phyloP scores from a whole-genome alignment of 345 rosid species.

The Eutrema japonicum region DNA sequence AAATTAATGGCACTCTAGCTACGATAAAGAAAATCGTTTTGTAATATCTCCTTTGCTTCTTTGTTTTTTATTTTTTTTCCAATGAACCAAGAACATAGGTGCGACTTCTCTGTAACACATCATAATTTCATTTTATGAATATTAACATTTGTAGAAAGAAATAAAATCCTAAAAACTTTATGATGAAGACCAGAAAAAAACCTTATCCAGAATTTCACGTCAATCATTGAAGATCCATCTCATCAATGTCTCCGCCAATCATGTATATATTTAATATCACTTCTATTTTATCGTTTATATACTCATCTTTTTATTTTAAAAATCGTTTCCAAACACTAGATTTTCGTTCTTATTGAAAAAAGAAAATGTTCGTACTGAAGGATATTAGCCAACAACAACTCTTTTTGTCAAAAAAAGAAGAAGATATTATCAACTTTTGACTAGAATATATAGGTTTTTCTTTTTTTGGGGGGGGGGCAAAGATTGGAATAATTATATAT shows the following conservation, averaged over 20 bases:
- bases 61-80: too few relatives aligned
- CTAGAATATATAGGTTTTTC: neutral
- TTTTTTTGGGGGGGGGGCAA: too few relatives aligned
- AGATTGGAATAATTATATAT: neutral
- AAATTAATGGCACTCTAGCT: too few relatives aligned
- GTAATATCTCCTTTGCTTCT: too few relatives aligned
- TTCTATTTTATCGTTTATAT: constrained; percentile 16
- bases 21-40: too few relatives aligned
- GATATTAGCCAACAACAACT: neutral
- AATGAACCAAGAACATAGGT: too few relatives aligned
- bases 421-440: neutral
- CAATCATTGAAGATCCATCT: constrained; percentile 28
- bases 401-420: too few relatives aligned
- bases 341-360: neutral
- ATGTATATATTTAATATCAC: neutral
- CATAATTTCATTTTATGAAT: too few relatives aligned
- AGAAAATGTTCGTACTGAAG: neutral
- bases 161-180: too few relatives aligned
- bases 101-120: too few relatives aligned
- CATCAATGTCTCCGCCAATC: constrained; percentile 31
- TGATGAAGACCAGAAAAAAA: neutral
- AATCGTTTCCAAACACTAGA: neutral
- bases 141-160: too few relatives aligned
- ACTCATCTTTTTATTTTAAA: neutral
- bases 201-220: constrained; percentile 19